Evolutionary conservation across 306 rosid species (phyloP).

Genomic region (Quercus parvula): DNA sequence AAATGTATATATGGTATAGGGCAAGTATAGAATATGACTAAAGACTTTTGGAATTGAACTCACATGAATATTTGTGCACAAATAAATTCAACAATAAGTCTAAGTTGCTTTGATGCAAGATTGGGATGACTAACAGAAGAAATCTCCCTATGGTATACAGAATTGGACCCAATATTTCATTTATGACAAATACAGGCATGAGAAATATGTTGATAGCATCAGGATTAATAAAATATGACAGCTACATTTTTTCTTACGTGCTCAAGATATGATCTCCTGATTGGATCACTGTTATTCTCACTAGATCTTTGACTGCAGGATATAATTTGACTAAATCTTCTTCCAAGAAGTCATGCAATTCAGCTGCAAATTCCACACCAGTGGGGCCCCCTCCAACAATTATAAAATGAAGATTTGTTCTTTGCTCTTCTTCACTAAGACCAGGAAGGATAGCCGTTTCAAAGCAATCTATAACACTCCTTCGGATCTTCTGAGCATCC

Average conservation of each 20-base stretch:
- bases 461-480: conserved; percentile 85
- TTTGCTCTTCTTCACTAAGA: conserved; percentile 66
- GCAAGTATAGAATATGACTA: background rate
- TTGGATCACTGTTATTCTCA: conserved; percentile 83
- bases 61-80: background rate
- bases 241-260: conserved; percentile 47
- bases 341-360: conserved; percentile 77
- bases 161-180: background rate
- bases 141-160: background rate
- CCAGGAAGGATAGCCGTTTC: conserved; percentile 85
- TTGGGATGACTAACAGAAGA: background rate
- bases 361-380: conserved; percentile 97
- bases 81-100: background rate
- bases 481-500: conserved; percentile 86
- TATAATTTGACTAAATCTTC: conserved; percentile 78
- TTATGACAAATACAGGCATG: background rate
- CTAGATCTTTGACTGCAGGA: conserved; percentile 64
- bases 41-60: background rate
- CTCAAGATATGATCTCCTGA: conserved; percentile 98
- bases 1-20: background rate
- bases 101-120: background rate
- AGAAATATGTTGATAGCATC: background rate
- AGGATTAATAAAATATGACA: conserved; percentile 4
- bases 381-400: conserved; percentile 99
- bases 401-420: conserved; percentile 88